Base-by-base conservation (phyloP, 306 rosid genomes). In the Quercus robur region DNA sequence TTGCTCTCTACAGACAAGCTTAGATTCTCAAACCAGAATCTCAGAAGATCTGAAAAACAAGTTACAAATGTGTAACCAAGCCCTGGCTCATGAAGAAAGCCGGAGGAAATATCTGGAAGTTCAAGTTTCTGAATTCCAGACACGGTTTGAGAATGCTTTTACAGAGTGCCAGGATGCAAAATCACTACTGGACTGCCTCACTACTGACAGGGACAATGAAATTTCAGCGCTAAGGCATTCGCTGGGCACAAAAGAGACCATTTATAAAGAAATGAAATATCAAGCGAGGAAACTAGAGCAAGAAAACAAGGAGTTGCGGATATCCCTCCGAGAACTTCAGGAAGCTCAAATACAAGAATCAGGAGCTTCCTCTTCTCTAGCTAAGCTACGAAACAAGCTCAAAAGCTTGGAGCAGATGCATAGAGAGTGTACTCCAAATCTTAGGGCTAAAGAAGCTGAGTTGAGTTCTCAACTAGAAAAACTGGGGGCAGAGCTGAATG, bases 331-430 rank as follows among this genome's bases (percentile, higher is more conserved):
- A 84, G 97, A 93, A 82, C 82, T 91, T 59, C 98, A 81, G 69
- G 98, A 95, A 83, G 90, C 90, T 78, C 90, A 89, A 79, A 90
- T 95, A 80, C 97, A 89, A 87, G 86, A 83, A 75, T 88, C 93
- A 56, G 83, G 93, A 59, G 89, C 87, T 78, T 83, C 88, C 15
- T 84, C 87, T 80, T 93, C 99, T 4, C 82, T 89, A 63, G 85
- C 88, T 23, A 91, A 86, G 88, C 77, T 91, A 81, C 78, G 87
- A 85, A 80, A 87, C 83, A 91, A 83, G 84, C 86, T 87, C 52
- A 90, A 79, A 87, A 81, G 78, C 75, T 81, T 82, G 84, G 94
- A 93, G 73, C 86, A 75, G 72, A 81, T 81, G 74, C 92, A 91
- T 35, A 86, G 76, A 81, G 91, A 87, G 70, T 85, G 89, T 54